phyloP scores from a whole-genome alignment of 305 asterid genomes.

The Fraxinus xanthoxyloides region DNA sequence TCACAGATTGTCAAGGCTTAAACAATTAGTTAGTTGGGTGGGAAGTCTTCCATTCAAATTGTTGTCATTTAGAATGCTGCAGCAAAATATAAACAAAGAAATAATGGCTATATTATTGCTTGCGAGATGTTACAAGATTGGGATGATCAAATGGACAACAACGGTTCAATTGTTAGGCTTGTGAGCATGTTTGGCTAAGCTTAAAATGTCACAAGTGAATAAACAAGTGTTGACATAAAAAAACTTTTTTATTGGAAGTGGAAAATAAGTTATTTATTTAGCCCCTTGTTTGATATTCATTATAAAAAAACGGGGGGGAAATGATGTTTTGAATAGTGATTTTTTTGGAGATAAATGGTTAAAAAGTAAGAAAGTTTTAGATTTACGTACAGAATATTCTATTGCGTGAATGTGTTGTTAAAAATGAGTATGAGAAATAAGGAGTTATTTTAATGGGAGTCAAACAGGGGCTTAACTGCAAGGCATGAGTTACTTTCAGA shows the following conservation, averaged over 20 bases:
- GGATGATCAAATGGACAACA: background rate
- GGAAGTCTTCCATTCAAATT: constrained; percentile 76
- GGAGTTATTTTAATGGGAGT: background rate
- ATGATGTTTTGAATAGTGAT: background rate
- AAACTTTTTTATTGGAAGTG: background rate
- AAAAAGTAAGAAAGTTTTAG: background rate
- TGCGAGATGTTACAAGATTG: background rate
- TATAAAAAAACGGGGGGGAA: background rate
- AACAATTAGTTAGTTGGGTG: constrained; percentile 69
- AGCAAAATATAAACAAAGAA: constrained; percentile 10
- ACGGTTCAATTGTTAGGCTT: background rate
- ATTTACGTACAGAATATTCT: background rate
- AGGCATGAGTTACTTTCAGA: background rate
- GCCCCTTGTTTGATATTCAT: background rate
- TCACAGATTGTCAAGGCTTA: constrained; percentile 81
- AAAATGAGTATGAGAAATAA: background rate
- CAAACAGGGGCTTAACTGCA: background rate
- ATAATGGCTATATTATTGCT: background rate
- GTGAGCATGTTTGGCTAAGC: background rate
- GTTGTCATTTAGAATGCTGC: constrained; percentile 69
- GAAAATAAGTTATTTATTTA: background rate
- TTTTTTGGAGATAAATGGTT: background rate
- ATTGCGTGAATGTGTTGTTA: background rate
- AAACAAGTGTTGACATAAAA: background rate
- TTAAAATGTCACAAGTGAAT: background rate